These are phyloP conservation scores for Albatrellus ellisii DNA, from an alignment of 768 basidiomycete genomes.

Conservation along the genomic window DNA sequence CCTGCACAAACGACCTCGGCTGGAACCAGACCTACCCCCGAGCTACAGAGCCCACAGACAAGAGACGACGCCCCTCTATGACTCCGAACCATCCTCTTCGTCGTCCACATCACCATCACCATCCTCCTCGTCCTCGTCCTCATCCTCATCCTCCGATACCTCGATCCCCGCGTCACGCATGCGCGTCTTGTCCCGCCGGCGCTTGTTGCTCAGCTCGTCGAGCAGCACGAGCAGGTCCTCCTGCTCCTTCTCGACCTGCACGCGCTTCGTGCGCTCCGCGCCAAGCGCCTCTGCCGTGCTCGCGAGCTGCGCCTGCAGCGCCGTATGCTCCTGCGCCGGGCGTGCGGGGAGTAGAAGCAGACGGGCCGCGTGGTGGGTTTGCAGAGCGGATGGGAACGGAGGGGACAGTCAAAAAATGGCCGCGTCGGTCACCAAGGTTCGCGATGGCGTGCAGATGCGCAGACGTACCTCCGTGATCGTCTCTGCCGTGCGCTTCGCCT, in stretches of 20 bases:
- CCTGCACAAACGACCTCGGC: too few species aligned
- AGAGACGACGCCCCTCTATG: too few species aligned
- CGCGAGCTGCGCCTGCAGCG: constrained; percentile 45
- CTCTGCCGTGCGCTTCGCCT: neutral
- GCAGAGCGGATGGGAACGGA: too few species aligned
- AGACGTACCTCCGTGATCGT: constrained; percentile 5
- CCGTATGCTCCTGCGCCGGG: constrained; percentile 28
- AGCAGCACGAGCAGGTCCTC: constrained; percentile 89
- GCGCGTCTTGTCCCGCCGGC: constrained; percentile 68
- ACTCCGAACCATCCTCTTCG: too few species aligned
- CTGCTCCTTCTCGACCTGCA: constrained; percentile 89
- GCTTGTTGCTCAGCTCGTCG: constrained; percentile 83
- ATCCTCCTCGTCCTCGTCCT: constrained; percentile 45
- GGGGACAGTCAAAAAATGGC: too few species aligned
- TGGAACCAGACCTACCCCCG: too few species aligned
- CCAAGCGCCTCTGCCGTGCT: too few species aligned
- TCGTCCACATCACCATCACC: constrained; percentile 17
- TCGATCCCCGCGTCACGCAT: constrained; percentile 68
- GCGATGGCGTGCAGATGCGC: neutral
- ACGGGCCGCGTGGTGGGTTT: too few species aligned
- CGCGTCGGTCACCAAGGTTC: too few species aligned
- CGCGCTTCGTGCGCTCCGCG: constrained; percentile 48
- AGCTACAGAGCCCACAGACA: too few species aligned
- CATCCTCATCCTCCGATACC: constrained; percentile 88
- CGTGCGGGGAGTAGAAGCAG: too few species aligned